phyloP scores from a whole-genome alignment of 169 alveolate species.

The Cyclospora cayetanensis region DNA sequence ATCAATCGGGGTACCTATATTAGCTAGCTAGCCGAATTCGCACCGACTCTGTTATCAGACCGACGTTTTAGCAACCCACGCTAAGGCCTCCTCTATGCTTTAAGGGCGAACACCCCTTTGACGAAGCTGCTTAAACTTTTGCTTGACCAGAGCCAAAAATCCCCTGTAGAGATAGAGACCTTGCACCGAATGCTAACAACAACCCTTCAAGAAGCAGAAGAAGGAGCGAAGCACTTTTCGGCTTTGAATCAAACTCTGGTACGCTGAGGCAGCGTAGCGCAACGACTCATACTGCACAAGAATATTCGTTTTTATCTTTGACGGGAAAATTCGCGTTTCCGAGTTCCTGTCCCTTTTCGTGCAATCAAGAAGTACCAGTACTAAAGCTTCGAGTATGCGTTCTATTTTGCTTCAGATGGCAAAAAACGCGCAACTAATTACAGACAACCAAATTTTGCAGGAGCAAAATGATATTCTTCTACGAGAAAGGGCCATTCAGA shows the following conservation, averaged over 20 bases:
- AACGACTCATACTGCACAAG: too few species aligned
- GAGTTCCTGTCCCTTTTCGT: too few species aligned
- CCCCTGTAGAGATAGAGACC: conserved; percentile 50
- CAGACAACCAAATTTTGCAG: conserved; percentile 11
- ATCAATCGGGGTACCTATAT: too few species aligned
- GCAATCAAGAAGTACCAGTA: too few species aligned
- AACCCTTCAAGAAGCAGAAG: conserved; percentile 50
- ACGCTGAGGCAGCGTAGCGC: background rate
- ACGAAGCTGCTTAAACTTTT: too few species aligned
- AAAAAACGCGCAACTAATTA: conserved; percentile 9
- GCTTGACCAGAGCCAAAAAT: conserved; percentile 45
- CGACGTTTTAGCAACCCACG: too few species aligned
- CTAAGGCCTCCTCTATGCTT: too few species aligned
- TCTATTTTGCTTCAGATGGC: background rate
- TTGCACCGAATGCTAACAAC: conserved; percentile 50
- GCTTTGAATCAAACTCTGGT: conserved; percentile 16
- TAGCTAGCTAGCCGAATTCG: too few species aligned
- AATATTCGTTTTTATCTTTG: too few species aligned
- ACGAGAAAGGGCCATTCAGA: background rate
- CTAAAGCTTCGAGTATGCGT: background rate
- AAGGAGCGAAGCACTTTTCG: conserved; percentile 42
- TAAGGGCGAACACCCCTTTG: too few species aligned
- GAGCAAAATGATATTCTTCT: conserved; percentile 51
- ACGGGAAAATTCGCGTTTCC: too few species aligned
- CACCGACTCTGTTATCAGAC: too few species aligned